Conservation (phyloP, 768 basidiomycete genomes). For the Glaciozyma martinii region DNA sequence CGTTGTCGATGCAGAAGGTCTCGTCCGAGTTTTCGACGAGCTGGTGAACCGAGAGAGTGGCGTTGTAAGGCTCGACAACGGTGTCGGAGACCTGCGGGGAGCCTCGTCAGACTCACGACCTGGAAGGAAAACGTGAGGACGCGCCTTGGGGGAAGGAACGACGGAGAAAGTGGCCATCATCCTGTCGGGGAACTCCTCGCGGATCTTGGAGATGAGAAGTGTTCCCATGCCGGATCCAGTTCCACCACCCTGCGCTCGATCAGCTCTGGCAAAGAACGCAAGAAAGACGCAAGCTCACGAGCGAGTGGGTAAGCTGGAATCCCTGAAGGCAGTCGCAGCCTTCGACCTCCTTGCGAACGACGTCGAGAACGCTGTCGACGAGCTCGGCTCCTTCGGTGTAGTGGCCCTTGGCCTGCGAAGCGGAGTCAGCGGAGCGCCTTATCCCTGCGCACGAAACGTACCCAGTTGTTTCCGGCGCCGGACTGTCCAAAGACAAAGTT, state of each 20-base stretch:
- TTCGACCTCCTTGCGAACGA: slow-evolving; percentile 98
- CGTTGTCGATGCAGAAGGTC: slow-evolving; percentile 99
- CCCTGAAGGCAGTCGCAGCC: slow-evolving; percentile 95
- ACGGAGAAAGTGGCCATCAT: slow-evolving; percentile 99
- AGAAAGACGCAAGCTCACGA: slow-evolving; percentile 36
- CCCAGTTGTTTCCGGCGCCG: slow-evolving; percentile 98
- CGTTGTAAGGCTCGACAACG: slow-evolving; percentile 99
- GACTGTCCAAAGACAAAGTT: slow-evolving; percentile 76
- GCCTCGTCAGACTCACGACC: not conserved
- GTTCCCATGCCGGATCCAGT: slow-evolving; percentile 99
- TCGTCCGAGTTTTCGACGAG: slow-evolving; percentile 99
- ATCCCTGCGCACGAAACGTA: no score
- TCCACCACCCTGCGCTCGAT: slow-evolving; percentile 62
- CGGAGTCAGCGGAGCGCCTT: no score
- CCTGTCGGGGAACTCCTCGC: slow-evolving; percentile 96
- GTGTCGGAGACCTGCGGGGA: slow-evolving; percentile 68
- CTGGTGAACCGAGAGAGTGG: slow-evolving; percentile 95
- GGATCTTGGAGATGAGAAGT: slow-evolving; percentile 95
- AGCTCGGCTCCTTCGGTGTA: slow-evolving; percentile 97
- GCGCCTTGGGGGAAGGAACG: slow-evolving; percentile 57
- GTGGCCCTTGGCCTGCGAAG: slow-evolving; percentile 66
- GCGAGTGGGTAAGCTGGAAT: slow-evolving; percentile 98
- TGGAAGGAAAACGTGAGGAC: not conserved
- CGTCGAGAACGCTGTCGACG: slow-evolving; percentile 94
- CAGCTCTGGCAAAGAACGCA: not conserved